Evolutionary conservation across 2,329 filamentous ascomycete species (phyloP).

Genomic region (Ophiostoma sp.): DNA sequence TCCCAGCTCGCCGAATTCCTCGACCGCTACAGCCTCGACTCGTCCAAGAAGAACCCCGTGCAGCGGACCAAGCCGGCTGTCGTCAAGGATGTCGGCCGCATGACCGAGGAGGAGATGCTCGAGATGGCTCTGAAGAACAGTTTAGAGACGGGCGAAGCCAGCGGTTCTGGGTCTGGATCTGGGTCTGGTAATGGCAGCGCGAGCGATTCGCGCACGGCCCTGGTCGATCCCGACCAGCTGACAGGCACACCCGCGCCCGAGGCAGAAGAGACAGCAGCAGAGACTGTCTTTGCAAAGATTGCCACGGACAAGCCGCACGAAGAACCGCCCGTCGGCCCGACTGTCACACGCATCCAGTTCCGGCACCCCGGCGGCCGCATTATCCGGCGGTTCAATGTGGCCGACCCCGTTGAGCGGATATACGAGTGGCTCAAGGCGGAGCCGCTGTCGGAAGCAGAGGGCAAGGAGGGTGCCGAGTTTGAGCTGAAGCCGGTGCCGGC

Average conservation of each 20-base stretch:
- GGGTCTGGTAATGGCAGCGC: conserved; percentile 34
- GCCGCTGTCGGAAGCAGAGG: conserved; percentile 57
- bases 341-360: conserved; percentile 88
- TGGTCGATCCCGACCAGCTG: conserved; percentile 79
- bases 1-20: conserved; percentile 92
- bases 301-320: conserved; percentile 65
- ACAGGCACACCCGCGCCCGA: conserved; percentile 47
- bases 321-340: conserved; percentile 60
- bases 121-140: conserved; percentile 91
- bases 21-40: conserved; percentile 88
- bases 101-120: conserved; percentile 97
- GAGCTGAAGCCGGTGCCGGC: conserved; percentile 76
- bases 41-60: conserved; percentile 88
- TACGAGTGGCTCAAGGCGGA: conserved; percentile 97
- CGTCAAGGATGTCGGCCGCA: conserved; percentile 71
- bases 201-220: conserved; percentile 40
- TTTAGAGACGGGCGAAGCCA: conserved; percentile 48
- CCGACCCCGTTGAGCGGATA: conserved; percentile 73
- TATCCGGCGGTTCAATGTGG: conserved; percentile 74
- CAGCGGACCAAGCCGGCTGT: conserved; percentile 63
- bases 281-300: conserved; percentile 62
- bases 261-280: conserved; percentile 30
- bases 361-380: conserved; percentile 77
- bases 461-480: conserved; percentile 71
- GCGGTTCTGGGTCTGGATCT: not conserved